Evolutionary conservation across 805 yeast genomes (phyloP), one percentile per base, ranked within the genome.

Genomic region (Teunomyces aglyptinius): DNA sequence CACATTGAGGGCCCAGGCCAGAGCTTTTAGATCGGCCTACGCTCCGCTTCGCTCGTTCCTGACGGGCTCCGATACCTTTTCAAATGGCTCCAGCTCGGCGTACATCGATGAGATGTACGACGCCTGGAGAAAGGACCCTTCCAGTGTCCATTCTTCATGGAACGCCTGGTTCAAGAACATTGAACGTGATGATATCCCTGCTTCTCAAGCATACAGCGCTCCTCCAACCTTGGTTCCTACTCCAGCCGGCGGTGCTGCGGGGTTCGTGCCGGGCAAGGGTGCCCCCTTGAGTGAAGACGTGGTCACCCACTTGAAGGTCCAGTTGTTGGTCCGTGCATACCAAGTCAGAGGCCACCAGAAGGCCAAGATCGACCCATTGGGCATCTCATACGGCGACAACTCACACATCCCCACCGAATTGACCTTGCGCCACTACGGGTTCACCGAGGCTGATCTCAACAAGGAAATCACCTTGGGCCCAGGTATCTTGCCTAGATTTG

Each of bases 281-380:
- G 60, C 59, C 36, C 76, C 74, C 26, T 67, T 66, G 49, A 67
- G 73, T 53, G 81, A 82, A 60, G 89, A 84, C 54, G 89, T 91
- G 38, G 78, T 86, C 53, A 78, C 88, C 52, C 98, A 94, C 68
- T 81, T 94, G 77, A 94, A 94, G 70, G 95, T 90, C 13, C 99
- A 94, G 77, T 81, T 94, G 58, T 78, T 94, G 59, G 97, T 95
- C 53, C 87, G 99, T 70, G 99, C 99, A 26, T 94, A 91, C 73
- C 99, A 94, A 76, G 99, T 94, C 44, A 84, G 98, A 71, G 99
- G 99, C 56, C 99, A 94, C 70, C 86, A 85, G 68, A 89, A 88
- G 75, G 97, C 98, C 39, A 85, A 83, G 59, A 85, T 90, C 51
- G 99, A 94, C 70, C 99, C 99, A n/a, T 76, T 94, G 63, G 92